A percentile compares a stretch with the other conserved stretches of the same genome.
These are phyloP conservation scores for Keithomyces neogunnii DNA, from an alignment of 2,329 filamentous ascomycete genomes.

Conservation along the genomic window DNA sequence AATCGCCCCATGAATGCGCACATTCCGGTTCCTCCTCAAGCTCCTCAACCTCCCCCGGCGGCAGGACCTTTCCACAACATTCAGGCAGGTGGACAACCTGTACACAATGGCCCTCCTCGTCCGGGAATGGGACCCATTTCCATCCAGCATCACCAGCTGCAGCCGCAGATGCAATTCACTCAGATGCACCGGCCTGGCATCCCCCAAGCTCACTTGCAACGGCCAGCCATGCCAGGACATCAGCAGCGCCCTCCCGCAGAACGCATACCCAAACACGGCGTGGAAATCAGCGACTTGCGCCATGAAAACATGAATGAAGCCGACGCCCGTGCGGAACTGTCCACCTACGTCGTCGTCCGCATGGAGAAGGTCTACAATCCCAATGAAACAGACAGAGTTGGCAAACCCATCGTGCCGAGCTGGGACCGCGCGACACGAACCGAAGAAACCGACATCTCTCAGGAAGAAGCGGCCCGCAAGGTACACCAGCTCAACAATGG, in stretches of 20 bases:
- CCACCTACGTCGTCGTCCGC: constrained; percentile 31
- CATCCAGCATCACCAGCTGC: background rate
- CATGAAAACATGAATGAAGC: constrained; percentile 26
- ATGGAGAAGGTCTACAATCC: constrained; percentile 29
- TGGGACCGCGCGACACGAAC: constrained; percentile 31
- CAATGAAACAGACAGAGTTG: constrained; percentile 27
- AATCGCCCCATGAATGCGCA: background rate
- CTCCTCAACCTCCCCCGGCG: background rate
- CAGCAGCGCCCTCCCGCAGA: constrained; percentile 2
- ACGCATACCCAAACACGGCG: constrained; percentile 9
- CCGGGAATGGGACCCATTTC: background rate
- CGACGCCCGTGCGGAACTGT: constrained; percentile 29
- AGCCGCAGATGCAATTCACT: background rate
- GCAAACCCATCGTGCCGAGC: constrained; percentile 21
- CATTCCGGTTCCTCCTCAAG: constrained; percentile 1
- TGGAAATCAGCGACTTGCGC: constrained; percentile 27
- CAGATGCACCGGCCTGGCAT: background rate
- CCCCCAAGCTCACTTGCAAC: background rate
- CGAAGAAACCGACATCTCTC: constrained; percentile 27
- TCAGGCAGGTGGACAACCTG: background rate
- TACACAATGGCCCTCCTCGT: background rate
- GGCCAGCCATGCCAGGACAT: background rate
- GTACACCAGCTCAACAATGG: constrained; percentile 28
- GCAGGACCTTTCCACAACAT: background rate
- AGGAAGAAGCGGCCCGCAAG: constrained; percentile 25